Base-by-base conservation (phyloP, 805 yeast genomes). In the Yamadazyma insecticola region DNA sequence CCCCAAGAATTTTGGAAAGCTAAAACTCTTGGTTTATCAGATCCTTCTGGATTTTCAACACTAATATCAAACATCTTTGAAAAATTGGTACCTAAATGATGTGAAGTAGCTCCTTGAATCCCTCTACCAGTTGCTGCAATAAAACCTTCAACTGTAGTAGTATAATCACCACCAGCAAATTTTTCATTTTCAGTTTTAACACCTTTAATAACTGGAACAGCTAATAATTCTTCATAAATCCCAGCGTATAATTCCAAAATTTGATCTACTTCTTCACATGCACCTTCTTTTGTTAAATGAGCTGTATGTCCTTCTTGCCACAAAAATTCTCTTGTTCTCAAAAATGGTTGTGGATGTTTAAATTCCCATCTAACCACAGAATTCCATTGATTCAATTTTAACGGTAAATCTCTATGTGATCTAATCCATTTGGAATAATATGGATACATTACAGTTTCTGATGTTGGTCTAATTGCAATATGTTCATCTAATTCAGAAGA, bases 291-390 rank as follows among this genome's bases (percentile, higher is more conserved):
- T 35, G 94, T 83, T 54, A 94, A 74, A 60, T 86, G 96, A 33
- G 96, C 98, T 30, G 98, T 92, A 70, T 92, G 99, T 50, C 99
- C 99, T 70, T 92, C 99, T 70, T 92, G 99, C 99, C 99, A 92
- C 62, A 92, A 72, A 68, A 92, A 92, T 67, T 92, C 99, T 70
- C 99, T 83, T 10, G 98, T 94, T 76, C 99, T 84, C 57, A 92
- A 69, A 65, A 92, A 92, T 30, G 99, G 99, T 69, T 92, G 99
- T 36, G 99, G 99, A 63, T 92, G 97, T 72, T 92, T 92, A 70
- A 92, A 92, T 68, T 92, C 99, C 99, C 98, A 92, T 72, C 99
- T 83, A 30, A 92, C 99, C 26, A 92, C 99, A 13, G 97, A 89
- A 70, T 94, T 94, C 99, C 99, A 92, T 69, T 92, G 99, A 72